Base-by-base conservation (phyloP, 1,284 basidiomycete species). In the Inonotus hispidus region DNA sequence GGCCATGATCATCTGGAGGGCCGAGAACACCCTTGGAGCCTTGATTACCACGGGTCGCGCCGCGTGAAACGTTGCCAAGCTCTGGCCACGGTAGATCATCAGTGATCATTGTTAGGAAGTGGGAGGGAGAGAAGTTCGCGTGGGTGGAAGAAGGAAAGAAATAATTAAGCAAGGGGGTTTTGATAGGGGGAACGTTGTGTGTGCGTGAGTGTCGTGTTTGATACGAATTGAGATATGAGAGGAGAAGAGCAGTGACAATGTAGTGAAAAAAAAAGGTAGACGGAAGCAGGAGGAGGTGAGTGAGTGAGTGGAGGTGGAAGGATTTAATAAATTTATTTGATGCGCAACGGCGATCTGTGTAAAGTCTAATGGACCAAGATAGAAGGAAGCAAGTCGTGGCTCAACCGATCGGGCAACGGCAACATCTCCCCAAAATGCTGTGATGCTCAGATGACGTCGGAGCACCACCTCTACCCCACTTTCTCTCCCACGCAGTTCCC, bases 71-170 rank as follows among this genome's bases (percentile, higher is more conserved):
- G 68, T 90, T 90, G 65, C 88, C 88, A 65, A 90, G 78, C 73
- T 90, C 88, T 64, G 88, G 88, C 88, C 88, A 90, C 35, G 88
- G 88, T 56, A 90, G 78, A 77, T 90, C 88, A 76, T 90, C 88
- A 62, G 82, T 41, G 49, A 49, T 43, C 46, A 45, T 52, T 39
- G 23, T 55, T 35, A 37, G 19, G 25, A 32, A 13, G n/a, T 1
- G 8, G 50, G 32, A n/a, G 35, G 29, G 23, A 13, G 46, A 23
- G 32, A 32, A 4, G 32, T 32, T 32, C 4, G 32, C 4, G 8
- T 32, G 3, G 32, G 8, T 32, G 32, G 41, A 43, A 21, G 19
- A n/a, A 21, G 7, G 19, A 43, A 43, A n/a, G 41, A 49, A 49
- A 11, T 14, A 25, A 49, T 8, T 23, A 29, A 49, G 41, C 19